Evolutionary conservation across 345 rosid species (phyloP).

Genomic region (Rubroshorea leprosula): DNA sequence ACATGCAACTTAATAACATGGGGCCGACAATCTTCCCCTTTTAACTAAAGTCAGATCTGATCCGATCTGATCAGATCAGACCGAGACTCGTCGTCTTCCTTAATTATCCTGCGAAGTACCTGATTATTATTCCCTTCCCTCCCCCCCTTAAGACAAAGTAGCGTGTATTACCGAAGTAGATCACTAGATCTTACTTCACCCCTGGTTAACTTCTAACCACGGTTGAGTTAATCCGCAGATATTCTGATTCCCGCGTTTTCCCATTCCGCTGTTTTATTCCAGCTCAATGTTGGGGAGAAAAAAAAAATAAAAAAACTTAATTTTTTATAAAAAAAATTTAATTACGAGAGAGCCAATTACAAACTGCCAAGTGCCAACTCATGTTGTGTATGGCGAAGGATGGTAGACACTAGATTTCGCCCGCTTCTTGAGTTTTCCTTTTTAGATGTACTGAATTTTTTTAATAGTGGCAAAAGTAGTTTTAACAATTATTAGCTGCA

Average conservation of each 20-base stretch:
- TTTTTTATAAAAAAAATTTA: not conserved
- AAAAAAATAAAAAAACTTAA: too few relatives aligned
- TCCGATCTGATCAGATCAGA: not conserved
- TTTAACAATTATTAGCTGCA: constrained; percentile 77
- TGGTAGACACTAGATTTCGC: constrained; percentile 24
- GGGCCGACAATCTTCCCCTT: constrained; percentile 23
- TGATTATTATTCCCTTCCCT: constrained; percentile 20
- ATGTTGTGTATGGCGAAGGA: constrained; percentile 22
- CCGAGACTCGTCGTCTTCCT: too few relatives aligned
- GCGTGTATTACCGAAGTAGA: constrained; percentile 14
- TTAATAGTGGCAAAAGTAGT: constrained; percentile 31
- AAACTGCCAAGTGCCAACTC: constrained; percentile 19
- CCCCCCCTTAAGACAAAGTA: not conserved
- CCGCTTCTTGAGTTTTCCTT: not conserved
- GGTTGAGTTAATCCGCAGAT: constrained; percentile 25
- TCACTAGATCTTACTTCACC: constrained; percentile 1
- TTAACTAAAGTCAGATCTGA: constrained; percentile 16
- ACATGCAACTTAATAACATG: constrained; percentile 33
- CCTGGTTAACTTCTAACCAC: constrained; percentile 11
- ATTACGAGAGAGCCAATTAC: constrained; percentile 11
- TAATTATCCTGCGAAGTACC: constrained; percentile 1
- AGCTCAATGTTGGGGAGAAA: constrained; percentile 37
- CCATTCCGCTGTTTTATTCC: constrained; percentile 29
- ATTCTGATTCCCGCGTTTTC: constrained; percentile 22
- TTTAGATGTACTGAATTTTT: not conserved